Percentiles rank a stretch among this genome's conserved stretches.
phyloP scores from a whole-genome alignment of 495 filamentous ascomycete genomes.

The Trichodelitschia bisporula region DNA sequence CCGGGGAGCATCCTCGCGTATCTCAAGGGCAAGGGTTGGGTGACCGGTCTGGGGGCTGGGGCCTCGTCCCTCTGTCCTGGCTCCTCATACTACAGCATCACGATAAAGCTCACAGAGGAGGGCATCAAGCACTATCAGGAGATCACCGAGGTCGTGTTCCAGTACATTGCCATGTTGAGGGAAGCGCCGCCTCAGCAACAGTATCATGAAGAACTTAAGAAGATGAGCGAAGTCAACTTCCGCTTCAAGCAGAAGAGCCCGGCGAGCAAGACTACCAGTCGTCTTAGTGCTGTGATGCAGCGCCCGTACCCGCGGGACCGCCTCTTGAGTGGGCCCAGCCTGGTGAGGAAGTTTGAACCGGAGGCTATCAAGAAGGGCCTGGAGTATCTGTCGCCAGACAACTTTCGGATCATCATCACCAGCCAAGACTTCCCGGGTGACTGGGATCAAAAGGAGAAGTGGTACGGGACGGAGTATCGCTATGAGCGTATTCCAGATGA shows the following conservation, averaged over 20 bases:
- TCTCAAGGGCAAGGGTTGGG: constrained; percentile 90
- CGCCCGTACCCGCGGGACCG: constrained; percentile 63
- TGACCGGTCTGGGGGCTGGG: constrained; percentile 65
- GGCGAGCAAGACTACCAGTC: constrained; percentile 68
- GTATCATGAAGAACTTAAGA: constrained; percentile 81
- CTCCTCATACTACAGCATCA: constrained; percentile 57
- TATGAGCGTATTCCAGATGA: constrained; percentile 57
- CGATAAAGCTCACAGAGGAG: constrained; percentile 66
- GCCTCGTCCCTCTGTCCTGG: constrained; percentile 56
- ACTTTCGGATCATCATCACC: constrained; percentile 63
- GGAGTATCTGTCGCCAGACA: constrained; percentile 57
- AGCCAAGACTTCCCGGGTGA: constrained; percentile 59
- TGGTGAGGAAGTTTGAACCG: constrained; percentile 56
- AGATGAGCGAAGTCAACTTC: constrained; percentile 79
- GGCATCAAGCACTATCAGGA: constrained; percentile 68
- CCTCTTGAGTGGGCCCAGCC: constrained; percentile 51
- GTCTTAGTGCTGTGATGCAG: constrained; percentile 66
- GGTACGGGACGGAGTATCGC: constrained; percentile 94
- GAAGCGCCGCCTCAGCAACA: constrained; percentile 66
- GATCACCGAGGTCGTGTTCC: constrained; percentile 68
- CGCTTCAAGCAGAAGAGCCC: constrained; percentile 81
- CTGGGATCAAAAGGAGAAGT: constrained; percentile 80
- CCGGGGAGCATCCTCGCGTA: constrained; percentile 91
- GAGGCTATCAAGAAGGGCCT: constrained; percentile 51
- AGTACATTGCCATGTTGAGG: constrained; percentile 76